Base-by-base conservation (phyloP, 2,329 filamentous ascomycete genomes). In the Aspergillus carbonarius region DNA sequence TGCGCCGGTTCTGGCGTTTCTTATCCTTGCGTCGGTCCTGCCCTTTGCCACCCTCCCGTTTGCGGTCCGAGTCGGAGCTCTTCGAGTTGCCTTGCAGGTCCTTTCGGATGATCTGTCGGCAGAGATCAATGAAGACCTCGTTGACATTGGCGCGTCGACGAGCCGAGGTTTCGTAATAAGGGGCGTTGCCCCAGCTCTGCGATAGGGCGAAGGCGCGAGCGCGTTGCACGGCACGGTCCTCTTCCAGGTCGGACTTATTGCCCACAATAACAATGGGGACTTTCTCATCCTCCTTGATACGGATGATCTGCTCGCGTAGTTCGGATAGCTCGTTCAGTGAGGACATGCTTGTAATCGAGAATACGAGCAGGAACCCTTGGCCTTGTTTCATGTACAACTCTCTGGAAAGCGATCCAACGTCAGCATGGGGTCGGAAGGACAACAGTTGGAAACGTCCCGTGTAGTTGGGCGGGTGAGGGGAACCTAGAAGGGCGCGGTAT, bases 331-430 rank as follows among this genome's bases (percentile, higher is more conserved):
- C 92, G 67, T 87, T 85, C 40, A 96, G 82, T n/a, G 91, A 96
- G 34, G 90, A 90, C 61, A 84, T 82, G 61, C 91, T 95, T 17
- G 91, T 93, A 71, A 96, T 96, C 76, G 90, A 93, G 78, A 96
- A 96, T 58, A 96, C 92, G 37, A 96, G 83, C 56, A 96, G 84
- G 74, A 96, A 96, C 0, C 92, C 92, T 77, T 96, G 91, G 56
- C 92, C 92, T 39, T 92, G 91, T 73, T 95, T 95, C 91, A 96
- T 96, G 80, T 96, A 95, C 47, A 93, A 82, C 72, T 95, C 91
- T 71, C 90, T 84, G 66, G 48, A 54, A 46, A 51, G 52, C 8
- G 8, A 18, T 68, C 46, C 67, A 57, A 49, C 25, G 53, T 61
- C 53, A 60, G 55, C 49, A 32, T 17, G 12, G 37, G 37, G 13